Base-by-base conservation (phyloP, 768 basidiomycete genomes). In the Boletus pseudopeckii region DNA sequence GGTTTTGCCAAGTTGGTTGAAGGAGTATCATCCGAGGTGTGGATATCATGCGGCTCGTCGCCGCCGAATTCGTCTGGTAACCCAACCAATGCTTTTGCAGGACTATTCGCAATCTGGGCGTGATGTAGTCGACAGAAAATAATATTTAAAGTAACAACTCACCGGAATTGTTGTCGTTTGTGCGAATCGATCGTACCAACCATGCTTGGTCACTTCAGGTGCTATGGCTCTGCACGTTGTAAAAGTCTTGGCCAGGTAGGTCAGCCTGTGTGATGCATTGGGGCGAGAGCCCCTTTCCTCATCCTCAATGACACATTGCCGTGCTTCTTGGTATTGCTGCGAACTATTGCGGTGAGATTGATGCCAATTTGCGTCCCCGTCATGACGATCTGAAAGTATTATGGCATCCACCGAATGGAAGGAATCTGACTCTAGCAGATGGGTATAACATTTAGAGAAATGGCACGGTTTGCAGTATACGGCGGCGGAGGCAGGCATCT, bases 111-210 rank as follows among this genome's bases (percentile, higher is more conserved):
- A 26, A 69, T 64, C 68, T 69, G 46, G n/a, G 37, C 0, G 8
- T 22, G 40, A 48, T 52, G 39, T 49, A 49, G 53, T 41, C 33
- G 32, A 46, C 9, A 37, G 15, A 43, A 30, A 14, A 22, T 8
- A 18, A 18, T 2, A 39, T 17, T 28, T 1, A 0, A 20, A 22
- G 22, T 18, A 42, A 42, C 18, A 4, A 61, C 65, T 56, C 40
- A 72, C 69, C 3, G 69, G 71, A 28, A 61, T 57, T 17, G 43
- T 39, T n/a, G 43, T 46, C 5, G 54, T 45, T 52, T 63, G 64
- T 39, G 52, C 52, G 45, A 61, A 65, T 50, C 63, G 61, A 54
- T 90, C 88, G 59, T 90, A 90, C 80, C 82, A 89, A 4, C 88
- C 88, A 20, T 67, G 65, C 40, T 63, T 68, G n/a, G 76, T 71